Base-by-base conservation (phyloP, 331 rosid genomes). In the Malus hybrid region DNA sequence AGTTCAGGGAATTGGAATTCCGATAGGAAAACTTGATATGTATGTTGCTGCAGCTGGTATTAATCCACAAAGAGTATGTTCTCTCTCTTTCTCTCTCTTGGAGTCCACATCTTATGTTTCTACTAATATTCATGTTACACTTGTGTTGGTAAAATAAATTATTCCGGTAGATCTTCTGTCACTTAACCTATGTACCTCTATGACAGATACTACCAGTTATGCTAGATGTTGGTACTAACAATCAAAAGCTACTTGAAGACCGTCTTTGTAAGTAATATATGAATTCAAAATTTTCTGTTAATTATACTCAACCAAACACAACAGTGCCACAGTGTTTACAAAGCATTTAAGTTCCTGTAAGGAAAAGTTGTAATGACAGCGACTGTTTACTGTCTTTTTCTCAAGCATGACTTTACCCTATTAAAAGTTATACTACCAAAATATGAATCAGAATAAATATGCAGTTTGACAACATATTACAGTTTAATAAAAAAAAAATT, bases 21-120 rank as follows among this genome's bases (percentile, higher is more conserved):
- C 99, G 60, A 90, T 92, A 57, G 99, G 99, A 70, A 94, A 94
- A 82, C 97, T 94, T 80, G 99, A 94, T 83, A 88, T 94, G 82
- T 94, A 94, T 76, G 99, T 94, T 77, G 97, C 99, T 74, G 99
- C 99, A 52, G 99, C 99, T 73, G 99, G 99, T 44, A 87, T 94
- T 69, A 94, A 90, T 80, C 99, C 99, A 72, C 99, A 86, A 78
- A 90, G 85, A 63, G 99, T 94, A 92, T 79, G 93, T 36, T 67
- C 24, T 52, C 36, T 42, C 59, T 66, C 80, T 36, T 69, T 80
- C 57, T 74, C 50, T 54, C 71, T 65, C 56, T 63, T 42, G 81
- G 76, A 70, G 64, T 73, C 10, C 27, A 32, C 54, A 14, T 29
- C 11, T 56, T n/a, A 16, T 44, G 33, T 60, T 36, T 50, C 34